Evolutionary conservation across 2,329 filamentous ascomycete species (phyloP).

Genomic region (Lojkania enalia): DNA sequence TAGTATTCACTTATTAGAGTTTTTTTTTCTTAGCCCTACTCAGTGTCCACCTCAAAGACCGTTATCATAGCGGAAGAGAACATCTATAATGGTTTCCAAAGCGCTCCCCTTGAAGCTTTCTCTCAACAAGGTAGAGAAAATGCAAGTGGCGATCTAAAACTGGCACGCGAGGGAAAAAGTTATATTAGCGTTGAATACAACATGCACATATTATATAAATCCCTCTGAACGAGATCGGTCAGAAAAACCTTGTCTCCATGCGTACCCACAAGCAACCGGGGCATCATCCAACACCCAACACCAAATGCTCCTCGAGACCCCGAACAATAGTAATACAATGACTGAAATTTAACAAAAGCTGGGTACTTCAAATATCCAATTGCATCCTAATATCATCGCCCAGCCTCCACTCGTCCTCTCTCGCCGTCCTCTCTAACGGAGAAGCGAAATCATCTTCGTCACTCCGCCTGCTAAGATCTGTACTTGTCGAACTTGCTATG

Average conservation of each 20-base stretch:
- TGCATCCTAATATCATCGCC: conserved; percentile 85
- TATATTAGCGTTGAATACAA: background rate
- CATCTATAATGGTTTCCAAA: no score
- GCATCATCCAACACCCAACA: background rate
- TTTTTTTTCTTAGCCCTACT: no score
- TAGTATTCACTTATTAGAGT: no score
- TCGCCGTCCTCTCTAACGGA: conserved; percentile 54
- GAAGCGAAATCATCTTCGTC: conserved; percentile 56
- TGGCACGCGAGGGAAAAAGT: no score
- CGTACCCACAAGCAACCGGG: background rate
- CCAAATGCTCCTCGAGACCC: background rate
- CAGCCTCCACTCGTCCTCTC: conserved; percentile 70
- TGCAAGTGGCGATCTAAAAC: no score
- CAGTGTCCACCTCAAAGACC: no score
- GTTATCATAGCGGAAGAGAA: no score
- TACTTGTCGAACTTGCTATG: conserved; percentile 32
- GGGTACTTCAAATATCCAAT: conserved; percentile 61
- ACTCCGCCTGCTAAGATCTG: conserved; percentile 36
- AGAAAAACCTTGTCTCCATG: background rate
- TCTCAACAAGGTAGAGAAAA: no score
- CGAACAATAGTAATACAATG: background rate
- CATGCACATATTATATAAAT: no score
- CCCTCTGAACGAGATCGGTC: no score
- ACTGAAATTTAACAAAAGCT: background rate
- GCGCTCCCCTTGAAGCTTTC: no score